Conservation (phyloP, 148 eudicot species). For the Polygonum maritimum region DNA sequence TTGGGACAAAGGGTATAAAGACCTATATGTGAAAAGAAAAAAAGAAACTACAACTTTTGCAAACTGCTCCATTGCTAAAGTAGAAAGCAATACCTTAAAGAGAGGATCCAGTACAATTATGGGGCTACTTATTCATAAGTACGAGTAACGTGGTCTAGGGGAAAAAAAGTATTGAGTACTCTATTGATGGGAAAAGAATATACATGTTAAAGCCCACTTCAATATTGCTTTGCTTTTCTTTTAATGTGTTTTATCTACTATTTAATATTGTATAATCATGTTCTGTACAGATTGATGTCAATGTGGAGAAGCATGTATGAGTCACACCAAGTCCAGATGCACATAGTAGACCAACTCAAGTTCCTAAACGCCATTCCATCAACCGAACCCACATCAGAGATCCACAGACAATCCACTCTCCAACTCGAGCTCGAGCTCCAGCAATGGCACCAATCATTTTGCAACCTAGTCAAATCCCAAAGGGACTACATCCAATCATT, state of each 20-base stretch:
- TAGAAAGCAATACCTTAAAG: not conserved
- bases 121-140: not conserved
- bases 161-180: not conserved
- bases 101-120: not conserved
- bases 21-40: not conserved
- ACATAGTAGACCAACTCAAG: slow-evolving; percentile 93
- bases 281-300: slow-evolving; percentile 46
- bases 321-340: slow-evolving; percentile 83
- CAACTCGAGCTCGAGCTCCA: slow-evolving; percentile 88
- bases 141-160: not conserved
- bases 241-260: not conserved
- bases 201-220: not conserved
- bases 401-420: slow-evolving; percentile 78
- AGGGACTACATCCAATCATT: slow-evolving; percentile 66
- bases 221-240: not conserved
- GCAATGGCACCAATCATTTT: slow-evolving; percentile 82
- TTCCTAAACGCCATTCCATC: slow-evolving; percentile 59
- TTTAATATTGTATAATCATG: not conserved
- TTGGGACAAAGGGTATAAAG: no score
- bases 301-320: slow-evolving; percentile 99
- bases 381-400: slow-evolving; percentile 66
- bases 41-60: not conserved
- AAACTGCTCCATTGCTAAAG: not conserved
- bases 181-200: not conserved
- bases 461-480: slow-evolving; percentile 65